These are phyloP conservation scores for Dactylellina drechsleri DNA, from an alignment of 2,329 filamentous ascomycete species.

Conservation along the genomic window DNA sequence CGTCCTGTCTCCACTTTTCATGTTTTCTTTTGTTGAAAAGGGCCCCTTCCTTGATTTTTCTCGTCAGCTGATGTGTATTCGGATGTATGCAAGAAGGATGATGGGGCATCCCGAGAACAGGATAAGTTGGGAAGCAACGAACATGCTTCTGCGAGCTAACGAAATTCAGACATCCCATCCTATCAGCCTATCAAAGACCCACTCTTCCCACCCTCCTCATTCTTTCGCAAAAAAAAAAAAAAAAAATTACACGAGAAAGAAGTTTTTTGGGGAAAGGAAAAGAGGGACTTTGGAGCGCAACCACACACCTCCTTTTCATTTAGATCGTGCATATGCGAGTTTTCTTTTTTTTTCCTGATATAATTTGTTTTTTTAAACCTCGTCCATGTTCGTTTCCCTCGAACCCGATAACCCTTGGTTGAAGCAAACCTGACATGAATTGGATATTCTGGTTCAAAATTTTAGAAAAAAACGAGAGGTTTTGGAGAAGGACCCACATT, in stretches of 20 bases:
- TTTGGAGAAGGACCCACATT: slow-evolving; percentile 33
- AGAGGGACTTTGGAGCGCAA: neutral
- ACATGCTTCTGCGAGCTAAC: slow-evolving; percentile 53
- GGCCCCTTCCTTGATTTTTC: slow-evolving; percentile 55
- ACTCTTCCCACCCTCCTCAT: slow-evolving; percentile 9
- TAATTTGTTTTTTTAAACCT: neutral
- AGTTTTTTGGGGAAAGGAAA: neutral
- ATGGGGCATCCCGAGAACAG: slow-evolving; percentile 54
- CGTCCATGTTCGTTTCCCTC: neutral
- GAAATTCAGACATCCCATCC: slow-evolving; percentile 47
- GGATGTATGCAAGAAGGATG: slow-evolving; percentile 54
- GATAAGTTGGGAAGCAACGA: slow-evolving; percentile 53
- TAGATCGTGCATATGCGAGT: slow-evolving; percentile 46
- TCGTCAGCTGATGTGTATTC: slow-evolving; percentile 55
- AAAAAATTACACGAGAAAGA: slow-evolving; percentile 6
- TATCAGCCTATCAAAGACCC: slow-evolving; percentile 48
- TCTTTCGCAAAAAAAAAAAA: slow-evolving; percentile 2
- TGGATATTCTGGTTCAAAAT: no score
- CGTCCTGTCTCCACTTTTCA: slow-evolving; percentile 21
- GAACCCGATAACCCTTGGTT: slow-evolving; percentile 6
- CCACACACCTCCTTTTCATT: slow-evolving; percentile 20
- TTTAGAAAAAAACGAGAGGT: neutral
- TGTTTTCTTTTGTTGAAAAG: slow-evolving; percentile 33
- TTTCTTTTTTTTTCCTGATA: slow-evolving; percentile 28
- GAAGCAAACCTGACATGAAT: slow-evolving; percentile 14